These are phyloP conservation scores for Pyricularia sp. DNA, from an alignment of 2,329 filamentous ascomycete species.

Conservation along the genomic window DNA sequence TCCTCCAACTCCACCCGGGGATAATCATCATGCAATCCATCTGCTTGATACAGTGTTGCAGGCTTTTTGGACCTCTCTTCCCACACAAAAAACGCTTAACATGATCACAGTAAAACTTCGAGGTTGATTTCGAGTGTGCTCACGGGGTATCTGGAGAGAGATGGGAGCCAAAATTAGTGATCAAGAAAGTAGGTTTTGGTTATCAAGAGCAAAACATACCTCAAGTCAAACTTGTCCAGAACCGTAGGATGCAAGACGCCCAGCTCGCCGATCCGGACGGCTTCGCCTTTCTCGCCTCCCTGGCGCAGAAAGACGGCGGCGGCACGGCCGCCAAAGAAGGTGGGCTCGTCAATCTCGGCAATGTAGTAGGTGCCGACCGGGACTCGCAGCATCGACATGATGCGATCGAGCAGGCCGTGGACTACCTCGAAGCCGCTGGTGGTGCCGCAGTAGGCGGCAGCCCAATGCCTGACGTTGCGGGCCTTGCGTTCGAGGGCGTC, in stretches of 20 bases:
- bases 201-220: slow-evolving; percentile 31
- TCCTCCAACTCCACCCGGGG: not conserved
- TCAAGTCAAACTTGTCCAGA: slow-evolving; percentile 84
- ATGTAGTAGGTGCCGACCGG: slow-evolving; percentile 55
- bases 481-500: slow-evolving; percentile 58
- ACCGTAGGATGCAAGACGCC: slow-evolving; percentile 90
- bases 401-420: slow-evolving; percentile 81
- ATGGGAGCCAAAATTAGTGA: slow-evolving; percentile 10
- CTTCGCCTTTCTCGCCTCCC: slow-evolving; percentile 50
- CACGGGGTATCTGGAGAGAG: slow-evolving; percentile 58
- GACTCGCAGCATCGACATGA: slow-evolving; percentile 83
- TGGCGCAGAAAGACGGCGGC: slow-evolving; percentile 66
- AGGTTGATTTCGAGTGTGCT: slow-evolving; percentile 92
- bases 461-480: slow-evolving; percentile 88
- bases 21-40: not conserved
- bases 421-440: slow-evolving; percentile 90
- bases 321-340: slow-evolving; percentile 83
- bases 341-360: slow-evolving; percentile 83
- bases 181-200: not conserved
- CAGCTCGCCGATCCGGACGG: slow-evolving; percentile 66
- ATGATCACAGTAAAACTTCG: slow-evolving; percentile 66
- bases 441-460: slow-evolving; percentile 92
- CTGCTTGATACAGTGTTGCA: not conserved
- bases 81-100: not conserved
- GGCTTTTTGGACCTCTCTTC: not conserved